Conservation (phyloP, 257 asterid species). For the Nicotiana paniculata region DNA sequence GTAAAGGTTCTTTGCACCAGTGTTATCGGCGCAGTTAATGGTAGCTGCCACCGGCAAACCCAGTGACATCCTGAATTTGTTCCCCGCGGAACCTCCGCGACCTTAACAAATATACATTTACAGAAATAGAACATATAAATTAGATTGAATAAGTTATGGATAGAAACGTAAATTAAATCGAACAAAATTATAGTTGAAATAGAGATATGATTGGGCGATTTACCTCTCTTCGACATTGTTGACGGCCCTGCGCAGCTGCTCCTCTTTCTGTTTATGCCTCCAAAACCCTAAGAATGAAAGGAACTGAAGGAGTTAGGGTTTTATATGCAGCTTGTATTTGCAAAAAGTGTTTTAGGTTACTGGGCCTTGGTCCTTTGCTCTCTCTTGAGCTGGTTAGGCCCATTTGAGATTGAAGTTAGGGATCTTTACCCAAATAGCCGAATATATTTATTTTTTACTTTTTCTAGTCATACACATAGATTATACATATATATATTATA, state of each 20-base stretch:
- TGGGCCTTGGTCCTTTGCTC: no score
- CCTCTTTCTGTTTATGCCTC: not conserved
- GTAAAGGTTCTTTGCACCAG: conserved; percentile 66
- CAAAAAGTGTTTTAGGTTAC: not conserved
- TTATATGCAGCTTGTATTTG: not conserved
- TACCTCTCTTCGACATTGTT: conserved; percentile 63
- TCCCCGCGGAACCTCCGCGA: conserved; percentile 70
- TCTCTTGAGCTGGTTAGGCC: no score
- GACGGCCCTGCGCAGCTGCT: not conserved
- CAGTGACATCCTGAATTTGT: conserved; percentile 64
- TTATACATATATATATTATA: no score
- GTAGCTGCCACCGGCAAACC: conserved; percentile 74
- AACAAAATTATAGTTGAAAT: not conserved
- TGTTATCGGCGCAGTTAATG: conserved; percentile 66
- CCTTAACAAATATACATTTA: conserved; percentile 17
- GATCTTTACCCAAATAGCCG: no score
- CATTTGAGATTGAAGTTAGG: no score
- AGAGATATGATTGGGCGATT: not conserved
- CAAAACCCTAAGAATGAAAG: not conserved
- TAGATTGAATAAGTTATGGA: no score
- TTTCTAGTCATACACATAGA: no score
- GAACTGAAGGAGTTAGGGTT: conserved; percentile 10
- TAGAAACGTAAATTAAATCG: no score
- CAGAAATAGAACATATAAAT: not conserved
- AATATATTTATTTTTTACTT: no score